These are phyloP conservation scores for Russula virescens DNA, from an alignment of 768 basidiomycete species.

Conservation along the genomic window DNA sequence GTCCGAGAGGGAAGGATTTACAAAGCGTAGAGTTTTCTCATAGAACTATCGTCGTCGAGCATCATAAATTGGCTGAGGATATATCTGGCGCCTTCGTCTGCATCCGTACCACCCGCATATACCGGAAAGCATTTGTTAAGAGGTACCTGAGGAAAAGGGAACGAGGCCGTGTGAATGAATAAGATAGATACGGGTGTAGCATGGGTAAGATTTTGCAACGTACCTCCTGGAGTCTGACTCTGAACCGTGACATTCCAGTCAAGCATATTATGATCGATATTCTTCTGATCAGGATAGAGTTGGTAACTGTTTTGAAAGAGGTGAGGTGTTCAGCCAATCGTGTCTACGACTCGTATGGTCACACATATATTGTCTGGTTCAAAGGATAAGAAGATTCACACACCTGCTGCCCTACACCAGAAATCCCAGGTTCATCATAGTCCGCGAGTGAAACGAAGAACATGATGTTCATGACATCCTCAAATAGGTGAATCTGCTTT, in stretches of 20 bases:
- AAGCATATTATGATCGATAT: constrained; percentile 39
- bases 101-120: constrained; percentile 40
- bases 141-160: constrained; percentile 20
- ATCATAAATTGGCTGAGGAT: constrained; percentile 46
- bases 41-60: constrained; percentile 35
- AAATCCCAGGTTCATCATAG: constrained; percentile 57
- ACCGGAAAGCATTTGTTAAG: constrained; percentile 36
- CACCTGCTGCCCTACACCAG: background rate
- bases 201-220: too few relatives aligned
- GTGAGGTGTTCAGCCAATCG: constrained; percentile 44
- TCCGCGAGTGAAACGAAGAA: constrained; percentile 68
- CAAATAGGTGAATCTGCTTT: too few relatives aligned
- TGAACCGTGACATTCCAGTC: constrained; percentile 44
- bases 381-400: constrained; percentile 3
- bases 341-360: constrained; percentile 30
- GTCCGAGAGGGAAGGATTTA: constrained; percentile 25
- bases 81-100: constrained; percentile 41
- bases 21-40: constrained; percentile 56
- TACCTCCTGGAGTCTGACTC: constrained; percentile 42
- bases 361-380: background rate
- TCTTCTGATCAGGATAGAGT: constrained; percentile 44
- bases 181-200: too few relatives aligned
- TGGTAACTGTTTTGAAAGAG: constrained; percentile 47
- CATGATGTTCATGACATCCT: constrained; percentile 60
- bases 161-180: background rate